Percentiles rank a stretch among this genome's conserved stretches.
Conservation (phyloP, 495 filamentous ascomycete genomes). For the Hypoxylon subgilvum region DNA sequence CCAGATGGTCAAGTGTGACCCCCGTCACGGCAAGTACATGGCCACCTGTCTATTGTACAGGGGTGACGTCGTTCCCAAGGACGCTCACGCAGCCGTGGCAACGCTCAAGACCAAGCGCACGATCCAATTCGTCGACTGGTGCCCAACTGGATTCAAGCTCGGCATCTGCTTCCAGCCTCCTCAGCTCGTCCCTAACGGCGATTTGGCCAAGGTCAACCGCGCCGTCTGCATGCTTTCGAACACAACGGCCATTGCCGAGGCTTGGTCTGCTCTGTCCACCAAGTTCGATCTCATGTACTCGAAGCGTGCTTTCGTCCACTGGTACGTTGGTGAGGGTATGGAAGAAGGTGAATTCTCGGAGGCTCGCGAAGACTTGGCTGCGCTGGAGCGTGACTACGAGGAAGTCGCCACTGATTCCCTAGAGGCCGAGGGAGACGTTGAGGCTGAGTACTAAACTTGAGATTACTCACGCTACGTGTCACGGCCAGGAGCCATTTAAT, state of each 20-base stretch:
- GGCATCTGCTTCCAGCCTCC: conserved; percentile 99
- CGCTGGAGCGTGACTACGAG: conserved; percentile 98
- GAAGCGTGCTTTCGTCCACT: conserved; percentile 99
- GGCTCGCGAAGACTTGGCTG: conserved; percentile 96
- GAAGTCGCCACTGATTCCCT: conserved; percentile 96
- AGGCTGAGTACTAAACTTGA: conserved; percentile 88
- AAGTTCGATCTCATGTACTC: conserved; percentile 99
- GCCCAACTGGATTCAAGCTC: conserved; percentile 99
- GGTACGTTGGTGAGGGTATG: conserved; percentile 99
- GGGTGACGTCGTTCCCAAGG: conserved; percentile 96
- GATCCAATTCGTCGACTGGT: conserved; percentile 99
- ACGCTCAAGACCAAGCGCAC: conserved; percentile 98
- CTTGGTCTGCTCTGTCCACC: conserved; percentile 94
- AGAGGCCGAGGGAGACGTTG: conserved; percentile 83
- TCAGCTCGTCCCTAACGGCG: conserved; percentile 91
- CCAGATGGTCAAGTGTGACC: conserved; percentile 99
- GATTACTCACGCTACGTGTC: conserved; percentile 31
- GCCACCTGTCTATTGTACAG: conserved; percentile 97
- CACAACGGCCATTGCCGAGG: conserved; percentile 98
- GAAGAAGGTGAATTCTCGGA: conserved; percentile 99
- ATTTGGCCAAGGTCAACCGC: conserved; percentile 95
- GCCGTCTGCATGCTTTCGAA: conserved; percentile 99
- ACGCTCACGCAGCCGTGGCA: conserved; percentile 87
- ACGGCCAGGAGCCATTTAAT: conserved; percentile 34
- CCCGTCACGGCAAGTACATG: conserved; percentile 99